These are phyloP conservation scores for Tremella fuciformis DNA, from an alignment of 768 basidiomycete species.

Conservation along the genomic window DNA sequence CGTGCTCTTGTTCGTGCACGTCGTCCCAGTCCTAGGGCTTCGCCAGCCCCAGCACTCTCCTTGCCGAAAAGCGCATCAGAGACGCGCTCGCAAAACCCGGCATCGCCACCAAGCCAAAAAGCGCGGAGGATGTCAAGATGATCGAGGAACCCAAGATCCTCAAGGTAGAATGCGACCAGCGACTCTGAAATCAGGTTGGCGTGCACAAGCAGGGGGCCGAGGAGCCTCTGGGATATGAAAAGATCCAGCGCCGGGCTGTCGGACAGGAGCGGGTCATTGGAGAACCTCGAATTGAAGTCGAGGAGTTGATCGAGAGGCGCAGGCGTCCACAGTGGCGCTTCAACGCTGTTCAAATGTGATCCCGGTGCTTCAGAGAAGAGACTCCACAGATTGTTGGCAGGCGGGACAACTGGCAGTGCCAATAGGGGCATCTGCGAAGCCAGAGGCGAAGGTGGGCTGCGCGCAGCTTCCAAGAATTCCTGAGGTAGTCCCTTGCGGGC, in stretches of 20 bases:
- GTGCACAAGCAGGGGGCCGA: slow-evolving; percentile 64
- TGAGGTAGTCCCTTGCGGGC: slow-evolving; percentile 27
- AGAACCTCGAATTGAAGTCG: slow-evolving; percentile 22
- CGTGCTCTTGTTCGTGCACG: slow-evolving; percentile 44
- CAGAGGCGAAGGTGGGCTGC: neutral
- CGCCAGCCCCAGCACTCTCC: slow-evolving; percentile 57
- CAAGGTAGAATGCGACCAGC: slow-evolving; percentile 67
- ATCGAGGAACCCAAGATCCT: slow-evolving; percentile 70
- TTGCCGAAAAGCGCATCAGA: slow-evolving; percentile 68
- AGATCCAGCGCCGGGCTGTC: slow-evolving; percentile 59
- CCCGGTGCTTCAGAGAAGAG: slow-evolving; percentile 28
- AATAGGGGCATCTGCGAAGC: neutral
- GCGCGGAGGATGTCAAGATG: slow-evolving; percentile 55
- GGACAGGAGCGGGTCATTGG: slow-evolving; percentile 61
- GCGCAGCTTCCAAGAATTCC: slow-evolving; percentile 14
- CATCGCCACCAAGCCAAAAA: slow-evolving; percentile 48
- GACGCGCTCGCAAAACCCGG: slow-evolving; percentile 65
- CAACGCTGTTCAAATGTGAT: slow-evolving; percentile 14
- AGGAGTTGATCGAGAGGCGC: slow-evolving; percentile 25
- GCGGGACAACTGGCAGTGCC: neutral
- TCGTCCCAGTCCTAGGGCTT: slow-evolving; percentile 38
- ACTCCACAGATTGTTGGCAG: slow-evolving; percentile 17
- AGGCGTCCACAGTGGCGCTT: slow-evolving; percentile 24
- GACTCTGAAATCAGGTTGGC: slow-evolving; percentile 49
- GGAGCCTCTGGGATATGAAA: slow-evolving; percentile 63